Percentiles rank a stretch among this genome's conserved stretches.
These are phyloP conservation scores for Penicillium soppii DNA, from an alignment of 495 filamentous ascomycete species.

Conservation along the genomic window DNA sequence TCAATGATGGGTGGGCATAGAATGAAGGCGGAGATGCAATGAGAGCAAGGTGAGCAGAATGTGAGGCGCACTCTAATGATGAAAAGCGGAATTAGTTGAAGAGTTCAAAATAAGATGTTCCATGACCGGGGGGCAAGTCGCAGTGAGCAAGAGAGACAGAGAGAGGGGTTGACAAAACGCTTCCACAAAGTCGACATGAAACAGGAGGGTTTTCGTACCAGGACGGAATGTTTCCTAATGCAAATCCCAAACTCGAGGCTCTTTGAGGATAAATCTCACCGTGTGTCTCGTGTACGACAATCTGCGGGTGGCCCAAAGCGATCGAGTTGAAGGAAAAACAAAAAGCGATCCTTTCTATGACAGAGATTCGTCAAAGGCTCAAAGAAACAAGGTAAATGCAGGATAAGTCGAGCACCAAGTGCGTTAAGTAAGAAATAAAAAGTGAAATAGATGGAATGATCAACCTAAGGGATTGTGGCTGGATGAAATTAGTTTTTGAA, in stretches of 20 bases:
- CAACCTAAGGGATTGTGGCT: constrained; percentile 58
- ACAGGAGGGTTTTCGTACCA: constrained; percentile 2
- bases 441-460: constrained; percentile 5
- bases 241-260: background rate
- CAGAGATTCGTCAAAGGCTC: constrained; percentile 10
- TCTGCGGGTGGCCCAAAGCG: constrained; percentile 16
- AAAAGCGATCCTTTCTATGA: constrained; percentile 4
- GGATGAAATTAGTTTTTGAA: constrained; percentile 40
- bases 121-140: constrained; percentile 1
- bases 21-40: background rate
- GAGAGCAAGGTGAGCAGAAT: background rate
- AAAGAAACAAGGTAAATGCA: constrained; percentile 16
- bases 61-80: background rate
- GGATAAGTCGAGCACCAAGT: constrained; percentile 18
- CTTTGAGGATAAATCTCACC: constrained; percentile 4
- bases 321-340: constrained; percentile 9
- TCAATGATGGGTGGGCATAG: constrained; percentile 14
- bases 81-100: constrained; percentile 4
- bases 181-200: constrained; percentile 1
- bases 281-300: constrained; percentile 12
- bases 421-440: constrained; percentile 21
- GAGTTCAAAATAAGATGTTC: constrained; percentile 1
- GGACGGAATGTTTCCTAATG: background rate
- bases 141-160: too few species aligned
- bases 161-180: constrained; percentile 26